Base-by-base conservation (phyloP, 148 eudicot genomes). In the Fagopyrum tataricum region DNA sequence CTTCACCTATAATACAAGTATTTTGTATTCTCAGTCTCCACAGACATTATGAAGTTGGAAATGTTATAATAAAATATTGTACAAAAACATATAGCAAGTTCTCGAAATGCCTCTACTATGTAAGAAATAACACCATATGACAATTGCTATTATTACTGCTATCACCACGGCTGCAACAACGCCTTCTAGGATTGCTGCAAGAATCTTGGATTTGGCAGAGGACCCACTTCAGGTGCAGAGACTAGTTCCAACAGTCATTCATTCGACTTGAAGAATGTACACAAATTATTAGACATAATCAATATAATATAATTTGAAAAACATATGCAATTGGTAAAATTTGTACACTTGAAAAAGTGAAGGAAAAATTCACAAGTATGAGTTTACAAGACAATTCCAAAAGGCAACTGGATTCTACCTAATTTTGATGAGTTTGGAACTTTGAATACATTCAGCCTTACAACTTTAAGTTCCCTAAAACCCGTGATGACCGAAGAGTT, bases 141-240 rank as follows among this genome's bases (percentile, higher is more conserved):
- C 70, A 49, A 86, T 18, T 23, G 85, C 67, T 52, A 61, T 61
- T 26, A 86, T 44, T 59, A 91, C 69, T 74, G 85, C 79, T 80
- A 93, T 87, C 75, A 84, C 91, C 92, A 88, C 92, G 81, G 88
- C 95, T 26, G 41, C 98, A 85, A 95, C 95, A 91, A 91, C 97
- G 73, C 95, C 97, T 82, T 97, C 98, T 58, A 93, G 70, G 72
- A 91, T 81, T 77, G 87, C 90, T 84, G 92, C 98, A 89, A 91
- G 92, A 85, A 82, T 79, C 86, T 75, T 80, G 86, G 97, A 89
- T 93, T 86, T 87, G 92, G 82, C 76, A 74, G 26, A 74, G 76
- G 79, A 79, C 84, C 84, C 67, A 83, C 79, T 84, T 89, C 79
- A 83, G 84, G 83, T 79, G 77, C 44, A 43, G 72, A 76, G 72